Percentiles rank a stretch among this genome's conserved stretches.
Conservation (phyloP, 257 asterid genomes). For the Salvia miltiorrhiza region DNA sequence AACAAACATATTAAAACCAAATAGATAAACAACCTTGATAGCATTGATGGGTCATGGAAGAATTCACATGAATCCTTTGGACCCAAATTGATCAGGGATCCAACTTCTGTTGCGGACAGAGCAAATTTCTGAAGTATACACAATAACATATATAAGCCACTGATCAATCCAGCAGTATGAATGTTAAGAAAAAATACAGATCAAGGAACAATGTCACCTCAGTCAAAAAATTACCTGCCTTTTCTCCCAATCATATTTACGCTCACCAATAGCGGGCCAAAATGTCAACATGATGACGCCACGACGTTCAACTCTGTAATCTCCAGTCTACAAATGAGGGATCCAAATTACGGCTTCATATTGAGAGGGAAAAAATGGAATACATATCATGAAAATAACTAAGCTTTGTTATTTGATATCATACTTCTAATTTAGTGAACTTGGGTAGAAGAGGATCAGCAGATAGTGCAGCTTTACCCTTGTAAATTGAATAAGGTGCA, state of each 20-base stretch:
- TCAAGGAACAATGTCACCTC: background rate
- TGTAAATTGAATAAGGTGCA: constrained; percentile 76
- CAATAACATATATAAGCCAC: constrained; percentile 7
- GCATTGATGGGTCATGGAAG: constrained; percentile 92
- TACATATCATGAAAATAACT: background rate
- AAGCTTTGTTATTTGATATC: constrained; percentile 17
- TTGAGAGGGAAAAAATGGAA: background rate
- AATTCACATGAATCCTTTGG: constrained; percentile 75
- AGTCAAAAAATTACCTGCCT: constrained; percentile 51
- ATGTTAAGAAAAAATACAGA: background rate
- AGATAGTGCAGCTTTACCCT: constrained; percentile 88
- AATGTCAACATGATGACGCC: constrained; percentile 71
- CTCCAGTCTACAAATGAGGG: constrained; percentile 54
- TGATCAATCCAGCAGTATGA: background rate
- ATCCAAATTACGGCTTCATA: background rate
- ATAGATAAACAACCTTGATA: constrained; percentile 55
- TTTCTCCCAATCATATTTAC: constrained; percentile 88
- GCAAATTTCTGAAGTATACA: constrained; percentile 60
- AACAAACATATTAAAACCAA: background rate
- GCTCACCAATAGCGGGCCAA: constrained; percentile 86
- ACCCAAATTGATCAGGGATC: constrained; percentile 79
- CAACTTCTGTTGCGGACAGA: constrained; percentile 86
- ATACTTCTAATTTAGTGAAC: constrained; percentile 60
- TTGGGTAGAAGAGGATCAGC: constrained; percentile 67
- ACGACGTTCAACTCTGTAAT: constrained; percentile 57